These are phyloP conservation scores for Didymella keratinophila DNA, from an alignment of 2,329 filamentous ascomycete genomes.

Conservation along the genomic window DNA sequence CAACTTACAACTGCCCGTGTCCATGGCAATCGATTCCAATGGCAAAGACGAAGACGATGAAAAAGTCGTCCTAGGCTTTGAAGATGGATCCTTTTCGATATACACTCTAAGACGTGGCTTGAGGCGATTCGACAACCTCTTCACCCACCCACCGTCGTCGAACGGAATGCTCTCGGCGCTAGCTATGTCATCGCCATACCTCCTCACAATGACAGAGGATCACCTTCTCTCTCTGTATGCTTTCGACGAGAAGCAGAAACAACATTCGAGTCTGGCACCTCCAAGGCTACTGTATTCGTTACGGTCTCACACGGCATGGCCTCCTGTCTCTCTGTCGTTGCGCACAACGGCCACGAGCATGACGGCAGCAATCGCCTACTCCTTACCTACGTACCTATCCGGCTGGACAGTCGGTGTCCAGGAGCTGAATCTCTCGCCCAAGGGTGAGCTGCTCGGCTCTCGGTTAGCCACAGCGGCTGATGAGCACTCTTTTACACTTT, in stretches of 20 bases:
- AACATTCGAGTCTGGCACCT: slow-evolving; percentile 33
- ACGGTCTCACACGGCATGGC: slow-evolving; percentile 78
- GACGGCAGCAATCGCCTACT: slow-evolving; percentile 87
- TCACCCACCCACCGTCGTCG: slow-evolving; percentile 67
- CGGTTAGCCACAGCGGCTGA: slow-evolving; percentile 61
- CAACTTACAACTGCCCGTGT: slow-evolving; percentile 60
- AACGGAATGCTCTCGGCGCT: slow-evolving; percentile 74
- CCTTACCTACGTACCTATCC: slow-evolving; percentile 75
- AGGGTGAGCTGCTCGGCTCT: slow-evolving; percentile 59
- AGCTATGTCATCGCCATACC: slow-evolving; percentile 76
- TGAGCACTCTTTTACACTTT: slow-evolving; percentile 55
- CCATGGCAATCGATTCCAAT: slow-evolving; percentile 68
- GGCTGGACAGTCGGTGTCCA: slow-evolving; percentile 95
- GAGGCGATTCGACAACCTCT: slow-evolving; percentile 58
- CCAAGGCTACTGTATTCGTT: slow-evolving; percentile 77
- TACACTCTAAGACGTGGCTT: slow-evolving; percentile 66
- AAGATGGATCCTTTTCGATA: slow-evolving; percentile 64
- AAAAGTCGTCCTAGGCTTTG: slow-evolving; percentile 47
- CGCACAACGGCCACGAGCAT: slow-evolving; percentile 70
- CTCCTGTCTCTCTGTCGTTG: slow-evolving; percentile 83
- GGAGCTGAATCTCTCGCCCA: slow-evolving; percentile 73
- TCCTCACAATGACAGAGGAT: slow-evolving; percentile 78
- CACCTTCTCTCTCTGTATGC: slow-evolving; percentile 80
- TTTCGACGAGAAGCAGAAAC: slow-evolving; percentile 52
- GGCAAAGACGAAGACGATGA: slow-evolving; percentile 39